Evolutionary conservation across 2,329 filamentous ascomycete genomes (phyloP).

Genomic region (Samsoniella hepiali): DNA sequence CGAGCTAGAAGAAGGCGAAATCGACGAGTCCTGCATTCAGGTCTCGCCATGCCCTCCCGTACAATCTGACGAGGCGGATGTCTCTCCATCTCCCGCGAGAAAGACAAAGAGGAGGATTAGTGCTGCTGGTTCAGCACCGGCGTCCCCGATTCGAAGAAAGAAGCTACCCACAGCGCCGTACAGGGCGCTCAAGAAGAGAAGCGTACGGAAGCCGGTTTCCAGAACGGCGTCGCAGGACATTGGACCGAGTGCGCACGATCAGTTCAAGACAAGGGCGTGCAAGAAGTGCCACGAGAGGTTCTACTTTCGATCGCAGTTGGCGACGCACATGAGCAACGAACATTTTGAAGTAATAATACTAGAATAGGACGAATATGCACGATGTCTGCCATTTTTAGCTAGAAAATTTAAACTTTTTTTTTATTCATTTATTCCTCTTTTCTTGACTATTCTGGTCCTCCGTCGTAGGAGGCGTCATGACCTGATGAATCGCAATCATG

Average conservation of each 20-base stretch:
- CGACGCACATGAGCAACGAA: conserved; percentile 7
- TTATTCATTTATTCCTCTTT: background rate
- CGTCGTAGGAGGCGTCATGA: background rate
- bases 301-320: conserved; percentile 7
- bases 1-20: conserved; percentile 6
- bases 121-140: background rate
- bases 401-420: background rate
- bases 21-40: conserved; percentile 1
- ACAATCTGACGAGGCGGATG: no score
- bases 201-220: background rate
- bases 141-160: background rate
- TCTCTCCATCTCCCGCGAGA: background rate
- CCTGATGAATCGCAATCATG: conserved; percentile 29
- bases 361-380: background rate
- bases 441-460: background rate
- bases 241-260: conserved; percentile 7
- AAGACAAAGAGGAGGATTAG: background rate
- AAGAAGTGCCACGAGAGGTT: conserved; percentile 10
- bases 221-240: background rate
- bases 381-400: background rate
- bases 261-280: conserved; percentile 14
- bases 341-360: conserved; percentile 4
- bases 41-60: background rate
- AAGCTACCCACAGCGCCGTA: conserved; percentile 2
- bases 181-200: background rate